phyloP scores from a whole-genome alignment of 495 filamentous ascomycete species.

The Beverwykella pulmonaria region DNA sequence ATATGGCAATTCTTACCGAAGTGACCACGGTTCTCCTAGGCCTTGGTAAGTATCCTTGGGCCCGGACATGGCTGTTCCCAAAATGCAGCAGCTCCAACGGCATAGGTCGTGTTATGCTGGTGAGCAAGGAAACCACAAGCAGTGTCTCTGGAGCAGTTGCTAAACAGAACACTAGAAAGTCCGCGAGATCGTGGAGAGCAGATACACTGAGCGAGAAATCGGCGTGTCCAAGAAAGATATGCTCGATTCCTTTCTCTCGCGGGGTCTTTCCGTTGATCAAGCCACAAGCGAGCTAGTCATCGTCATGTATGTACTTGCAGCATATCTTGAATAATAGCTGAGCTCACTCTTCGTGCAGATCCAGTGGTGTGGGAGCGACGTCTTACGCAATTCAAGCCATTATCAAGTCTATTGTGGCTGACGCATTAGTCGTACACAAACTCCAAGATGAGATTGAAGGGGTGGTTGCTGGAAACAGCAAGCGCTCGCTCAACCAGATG shows the following conservation, averaged over 20 bases:
- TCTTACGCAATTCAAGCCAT: constrained; percentile 8
- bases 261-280: constrained; percentile 4
- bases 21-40: not conserved
- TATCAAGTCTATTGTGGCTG: constrained; percentile 6
- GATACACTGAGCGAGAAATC: not conserved
- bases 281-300: not conserved
- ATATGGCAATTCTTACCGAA: not conserved
- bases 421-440: not conserved
- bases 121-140: not conserved
- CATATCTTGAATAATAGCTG: not conserved
- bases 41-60: constrained; percentile 2
- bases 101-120: constrained; percentile 4
- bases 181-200: not conserved
- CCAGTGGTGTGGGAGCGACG: not conserved
- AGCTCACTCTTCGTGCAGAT: not conserved
- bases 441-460: constrained; percentile 28
- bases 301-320: not conserved
- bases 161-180: too few relatives aligned
- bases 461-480: not conserved
- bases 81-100: not conserved
- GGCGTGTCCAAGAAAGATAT: not conserved
- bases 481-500: constrained; percentile 17
- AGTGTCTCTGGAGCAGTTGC: not conserved
- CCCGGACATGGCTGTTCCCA: not conserved
- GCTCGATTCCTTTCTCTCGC: constrained; percentile 3